Percentiles rank a stretch among this genome's conserved stretches.
Conservation (phyloP, 23 red algal genomes). For the Gracilaria vermiculophylla region DNA sequence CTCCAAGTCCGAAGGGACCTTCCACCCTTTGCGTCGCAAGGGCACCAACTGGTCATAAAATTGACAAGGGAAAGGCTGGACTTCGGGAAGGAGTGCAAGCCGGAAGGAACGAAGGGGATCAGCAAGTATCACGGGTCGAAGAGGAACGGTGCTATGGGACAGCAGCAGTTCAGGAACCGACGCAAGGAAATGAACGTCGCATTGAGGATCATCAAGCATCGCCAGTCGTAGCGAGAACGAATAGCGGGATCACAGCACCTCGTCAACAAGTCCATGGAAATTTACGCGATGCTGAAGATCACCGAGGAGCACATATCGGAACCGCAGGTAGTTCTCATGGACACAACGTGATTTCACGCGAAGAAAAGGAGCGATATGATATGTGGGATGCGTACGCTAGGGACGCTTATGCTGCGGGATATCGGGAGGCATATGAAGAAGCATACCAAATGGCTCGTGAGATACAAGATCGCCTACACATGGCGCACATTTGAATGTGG, state of each 20-base stretch:
- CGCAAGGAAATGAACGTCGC: neutral
- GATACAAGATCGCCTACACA: neutral
- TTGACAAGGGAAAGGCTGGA: neutral
- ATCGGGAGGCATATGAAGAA: conserved; percentile 31
- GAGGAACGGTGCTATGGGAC: too few relatives aligned
- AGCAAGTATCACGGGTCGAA: too few relatives aligned
- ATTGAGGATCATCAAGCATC: too few relatives aligned
- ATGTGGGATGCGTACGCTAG: conserved; percentile 34
- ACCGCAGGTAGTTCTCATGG: neutral
- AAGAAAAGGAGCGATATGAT: neutral
- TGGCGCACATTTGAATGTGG: neutral
- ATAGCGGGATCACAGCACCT: neutral
- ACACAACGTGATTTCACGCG: neutral
- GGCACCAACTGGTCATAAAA: neutral
- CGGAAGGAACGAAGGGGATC: too few relatives aligned
- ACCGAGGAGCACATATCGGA: neutral
- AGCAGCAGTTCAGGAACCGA: neutral
- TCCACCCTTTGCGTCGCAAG: neutral
- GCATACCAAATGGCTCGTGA: conserved; percentile 35
- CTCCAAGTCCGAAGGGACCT: neutral
- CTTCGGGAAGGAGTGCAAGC: neutral
- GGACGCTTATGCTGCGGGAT: conserved; percentile 30
- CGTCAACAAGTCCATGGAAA: neutral
- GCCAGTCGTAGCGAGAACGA: too few relatives aligned
- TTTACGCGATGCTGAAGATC: neutral